phyloP scores from a whole-genome alignment of 441 rosid species.

The Gossypium armourianum region DNA sequence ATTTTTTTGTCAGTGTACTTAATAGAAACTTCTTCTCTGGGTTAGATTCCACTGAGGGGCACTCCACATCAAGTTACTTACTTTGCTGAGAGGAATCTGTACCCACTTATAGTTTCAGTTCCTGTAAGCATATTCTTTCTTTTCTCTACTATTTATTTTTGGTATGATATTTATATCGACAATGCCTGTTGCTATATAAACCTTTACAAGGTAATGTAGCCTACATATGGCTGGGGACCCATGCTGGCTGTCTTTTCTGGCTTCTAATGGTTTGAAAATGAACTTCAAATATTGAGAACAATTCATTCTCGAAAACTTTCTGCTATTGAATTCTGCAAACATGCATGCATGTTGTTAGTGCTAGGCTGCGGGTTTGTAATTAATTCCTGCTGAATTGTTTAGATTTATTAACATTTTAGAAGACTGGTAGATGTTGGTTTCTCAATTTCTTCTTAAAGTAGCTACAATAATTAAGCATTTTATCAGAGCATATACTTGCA shows the following conservation, averaged over 20 bases:
- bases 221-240: background rate
- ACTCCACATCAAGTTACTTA: conserved; percentile 98
- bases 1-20: conserved; percentile 18
- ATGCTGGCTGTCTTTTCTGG: background rate
- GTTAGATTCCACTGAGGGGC: conserved; percentile 79
- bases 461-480: background rate
- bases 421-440: background rate
- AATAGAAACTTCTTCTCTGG: conserved; percentile 19
- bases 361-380: background rate
- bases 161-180: background rate
- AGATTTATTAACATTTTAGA: background rate
- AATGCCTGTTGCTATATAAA: background rate
- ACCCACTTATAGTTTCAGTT: conserved; percentile 79
- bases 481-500: conserved; percentile 1
- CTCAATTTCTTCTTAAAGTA: background rate
- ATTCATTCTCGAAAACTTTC: background rate
- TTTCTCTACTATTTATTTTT: conserved; percentile 6
- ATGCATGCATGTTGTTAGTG: background rate
- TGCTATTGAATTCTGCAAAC: background rate
- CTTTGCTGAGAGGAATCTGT: conserved; percentile 78
- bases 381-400: background rate
- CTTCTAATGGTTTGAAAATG: background rate
- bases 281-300: background rate
- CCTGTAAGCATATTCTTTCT: conserved; percentile 48
- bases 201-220: background rate